A percentile compares a stretch with the other conserved stretches of the same genome.
Evolutionary conservation across 225 moss, liverwort and hornwort species (phyloP).

Genomic region (Polytrichum formosum): DNA sequence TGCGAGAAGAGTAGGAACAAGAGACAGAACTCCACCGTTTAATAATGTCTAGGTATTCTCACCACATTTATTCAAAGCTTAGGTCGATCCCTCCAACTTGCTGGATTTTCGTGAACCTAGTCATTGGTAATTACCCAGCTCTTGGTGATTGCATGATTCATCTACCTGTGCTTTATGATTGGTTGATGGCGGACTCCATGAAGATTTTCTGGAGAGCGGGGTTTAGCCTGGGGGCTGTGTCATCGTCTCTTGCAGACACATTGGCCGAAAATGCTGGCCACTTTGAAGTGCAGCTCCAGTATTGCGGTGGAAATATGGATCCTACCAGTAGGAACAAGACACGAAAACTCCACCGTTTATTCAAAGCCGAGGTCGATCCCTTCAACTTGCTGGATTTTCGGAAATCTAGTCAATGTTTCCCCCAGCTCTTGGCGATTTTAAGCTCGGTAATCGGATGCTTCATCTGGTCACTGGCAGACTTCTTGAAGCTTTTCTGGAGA

Average conservation of each 20-base stretch:
- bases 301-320: slow-evolving; percentile 5
- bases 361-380: no score
- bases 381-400: no score
- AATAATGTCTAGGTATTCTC: no score
- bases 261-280: slow-evolving; percentile 27
- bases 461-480: slow-evolving; percentile 10
- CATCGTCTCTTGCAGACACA: slow-evolving; percentile 15
- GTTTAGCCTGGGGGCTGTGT: slow-evolving; percentile 17
- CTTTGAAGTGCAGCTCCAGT: slow-evolving; percentile 24
- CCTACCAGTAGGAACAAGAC: not conserved
- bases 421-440: not conserved
- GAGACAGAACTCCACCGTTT: slow-evolving; percentile 5
- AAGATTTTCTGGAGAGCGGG: slow-evolving; percentile 31
- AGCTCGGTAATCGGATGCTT: slow-evolving; percentile 9
- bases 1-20: not conserved
- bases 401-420: no score
- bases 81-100: no score
- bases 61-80: not conserved
- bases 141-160: slow-evolving; percentile 20
- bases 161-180: slow-evolving; percentile 47
- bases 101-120: no score
- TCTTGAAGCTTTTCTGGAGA: slow-evolving; percentile 26
- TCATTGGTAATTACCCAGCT: no score
- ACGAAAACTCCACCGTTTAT: not conserved
- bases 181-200: slow-evolving; percentile 38